Evolutionary conservation across 257 asterid genomes (phyloP), one percentile per base, ranked within the genome.

Genomic region (Nicotiana noctiflora): DNA sequence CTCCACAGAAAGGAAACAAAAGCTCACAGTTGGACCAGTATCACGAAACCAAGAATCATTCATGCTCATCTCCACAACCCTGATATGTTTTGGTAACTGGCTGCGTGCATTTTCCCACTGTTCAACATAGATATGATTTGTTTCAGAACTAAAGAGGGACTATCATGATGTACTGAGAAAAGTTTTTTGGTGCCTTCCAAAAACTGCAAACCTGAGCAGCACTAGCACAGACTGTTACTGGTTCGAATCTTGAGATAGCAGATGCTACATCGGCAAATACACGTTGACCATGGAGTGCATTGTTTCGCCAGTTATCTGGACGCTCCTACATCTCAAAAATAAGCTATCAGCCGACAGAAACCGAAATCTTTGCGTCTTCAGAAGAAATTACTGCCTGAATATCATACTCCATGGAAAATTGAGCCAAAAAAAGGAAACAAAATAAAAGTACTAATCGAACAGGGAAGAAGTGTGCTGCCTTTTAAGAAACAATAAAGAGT

Each of bases 1-100:
- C 59, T 59, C 37, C 51, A 52, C 51, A 57, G 81, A 37, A 79
- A 83, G 79, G 76, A 77, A 76, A 72, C 25, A 84, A 79, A 55
- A 80, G 72, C 98, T 89, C 86, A 96, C 98, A 2, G 97, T 96
- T 74, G 99, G 99, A 85, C 97, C 98, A 76, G 90, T 83, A 84
- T 93, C 99, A 61, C 99, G 99, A 65, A 96, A 88, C 99, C 98
- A 96, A 76, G 97, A 92, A 90, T 96, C 99, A 75, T 96, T 92
- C 91, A 86, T 86, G 87, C 94, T 90, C 92, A 90, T 96, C 87
- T 96, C 99, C 72, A 94, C 90, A 84, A 96, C 97, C 90, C 95
- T 88, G 83, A 96, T 70, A 80, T 89, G 88, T 51, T 83, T 82
- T 19, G 99, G 98, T 82, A 96, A 87, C 65, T 64, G 89, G 70